These are phyloP conservation scores for Thyridium curvatum DNA, from an alignment of 2,329 filamentous ascomycete species.

Conservation along the genomic window DNA sequence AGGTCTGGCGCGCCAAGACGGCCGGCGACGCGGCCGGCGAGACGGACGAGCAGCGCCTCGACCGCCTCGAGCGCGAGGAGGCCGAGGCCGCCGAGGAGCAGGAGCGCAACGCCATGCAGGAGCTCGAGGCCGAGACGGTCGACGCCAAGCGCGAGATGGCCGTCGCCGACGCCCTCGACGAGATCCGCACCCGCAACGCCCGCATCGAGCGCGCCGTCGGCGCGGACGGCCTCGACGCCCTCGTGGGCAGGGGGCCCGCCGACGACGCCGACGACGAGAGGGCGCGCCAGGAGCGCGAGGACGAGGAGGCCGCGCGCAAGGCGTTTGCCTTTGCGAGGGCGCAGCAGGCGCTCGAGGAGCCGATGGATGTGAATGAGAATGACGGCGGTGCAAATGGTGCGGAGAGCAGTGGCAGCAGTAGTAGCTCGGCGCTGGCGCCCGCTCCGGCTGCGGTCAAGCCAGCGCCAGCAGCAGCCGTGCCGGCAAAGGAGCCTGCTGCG, in stretches of 20 bases:
- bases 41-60: constrained; percentile 80
- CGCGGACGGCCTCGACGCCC: constrained; percentile 44
- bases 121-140: constrained; percentile 86
- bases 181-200: constrained; percentile 88
- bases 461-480: constrained; percentile 6
- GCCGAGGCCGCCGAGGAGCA: constrained; percentile 55
- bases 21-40: constrained; percentile 62
- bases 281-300: constrained; percentile 67
- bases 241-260: constrained; percentile 40
- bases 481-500: constrained; percentile 32
- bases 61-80: constrained; percentile 74
- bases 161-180: constrained; percentile 90
- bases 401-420: constrained; percentile 17
- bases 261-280: constrained; percentile 58
- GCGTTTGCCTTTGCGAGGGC: constrained; percentile 66
- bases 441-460: background rate
- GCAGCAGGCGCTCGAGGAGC: constrained; percentile 35
- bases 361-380: constrained; percentile 44
- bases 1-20: constrained; percentile 68
- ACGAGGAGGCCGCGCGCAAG: constrained; percentile 70
- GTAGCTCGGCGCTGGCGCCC: constrained; percentile 21
- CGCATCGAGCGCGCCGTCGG: constrained; percentile 72
- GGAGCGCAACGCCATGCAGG: constrained; percentile 88
- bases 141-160: constrained; percentile 96
- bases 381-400: constrained; percentile 12